A percentile compares a stretch with the other conserved stretches of the same genome.
Evolutionary conservation across 2,329 filamentous ascomycete species (phyloP).

Genomic region (Aspergillus tamarii): DNA sequence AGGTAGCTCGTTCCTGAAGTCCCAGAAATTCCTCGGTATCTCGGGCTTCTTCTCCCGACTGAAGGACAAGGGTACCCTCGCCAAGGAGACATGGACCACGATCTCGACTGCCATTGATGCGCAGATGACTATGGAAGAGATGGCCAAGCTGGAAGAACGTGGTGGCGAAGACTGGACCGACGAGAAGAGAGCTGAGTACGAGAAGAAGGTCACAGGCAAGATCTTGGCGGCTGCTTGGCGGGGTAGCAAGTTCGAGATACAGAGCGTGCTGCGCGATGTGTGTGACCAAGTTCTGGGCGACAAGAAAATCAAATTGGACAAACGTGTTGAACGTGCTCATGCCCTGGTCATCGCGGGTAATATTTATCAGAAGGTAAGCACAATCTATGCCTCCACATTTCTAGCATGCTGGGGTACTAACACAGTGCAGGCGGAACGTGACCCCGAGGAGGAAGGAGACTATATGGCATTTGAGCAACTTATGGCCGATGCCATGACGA

Average conservation of each 20-base stretch:
- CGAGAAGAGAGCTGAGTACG: conserved; percentile 93
- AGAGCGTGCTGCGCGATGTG: conserved; percentile 91
- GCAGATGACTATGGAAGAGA: conserved; percentile 98
- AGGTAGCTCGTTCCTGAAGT: conserved; percentile 83
- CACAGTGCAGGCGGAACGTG: conserved; percentile 71
- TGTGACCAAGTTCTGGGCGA: conserved; percentile 85
- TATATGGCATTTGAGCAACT: conserved; percentile 99
- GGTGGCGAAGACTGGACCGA: conserved; percentile 98
- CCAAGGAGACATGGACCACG: conserved; percentile 98
- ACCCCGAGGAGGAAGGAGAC: conserved; percentile 95
- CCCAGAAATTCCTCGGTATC: conserved; percentile 95
- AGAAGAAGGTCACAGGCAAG: conserved; percentile 94
- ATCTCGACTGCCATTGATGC: conserved; percentile 95
- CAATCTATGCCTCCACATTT: not conserved
- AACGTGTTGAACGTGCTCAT: conserved; percentile 88
- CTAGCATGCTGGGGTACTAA: conserved; percentile 13
- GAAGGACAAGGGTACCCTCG: conserved; percentile 93
- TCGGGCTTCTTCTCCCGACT: conserved; percentile 91
- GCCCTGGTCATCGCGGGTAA: conserved; percentile 87
- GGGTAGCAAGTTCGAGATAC: conserved; percentile 96
- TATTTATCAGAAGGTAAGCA: conserved; percentile 79
- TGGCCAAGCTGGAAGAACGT: conserved; percentile 92
- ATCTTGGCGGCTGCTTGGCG: conserved; percentile 96
- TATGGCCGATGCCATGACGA: conserved; percentile 92
- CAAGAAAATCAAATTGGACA: conserved; percentile 76